Evolutionary conservation across 2,329 filamentous ascomycete species (phyloP).

Genomic region (Xylariaceae sp.): DNA sequence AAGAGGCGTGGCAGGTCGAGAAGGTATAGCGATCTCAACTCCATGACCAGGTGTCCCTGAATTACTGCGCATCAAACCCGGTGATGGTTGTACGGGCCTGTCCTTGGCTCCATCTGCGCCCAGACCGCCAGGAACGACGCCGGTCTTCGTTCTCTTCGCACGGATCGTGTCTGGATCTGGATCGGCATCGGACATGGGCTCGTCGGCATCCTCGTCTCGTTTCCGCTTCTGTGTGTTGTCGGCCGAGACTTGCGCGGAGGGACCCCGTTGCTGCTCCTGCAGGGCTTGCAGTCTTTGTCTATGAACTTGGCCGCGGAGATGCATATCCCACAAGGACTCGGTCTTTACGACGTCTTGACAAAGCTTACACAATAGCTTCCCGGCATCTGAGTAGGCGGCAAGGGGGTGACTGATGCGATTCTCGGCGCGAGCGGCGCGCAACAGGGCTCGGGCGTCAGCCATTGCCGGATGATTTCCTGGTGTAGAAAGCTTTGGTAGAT

Average conservation of each 20-base stretch:
- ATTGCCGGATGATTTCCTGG: constrained; percentile 39
- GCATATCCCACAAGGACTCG: constrained; percentile 62
- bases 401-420: constrained; percentile 67
- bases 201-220: constrained; percentile 25
- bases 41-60: constrained; percentile 51
- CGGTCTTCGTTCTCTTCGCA: constrained; percentile 44
- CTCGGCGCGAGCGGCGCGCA: constrained; percentile 70
- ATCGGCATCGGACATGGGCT: constrained; percentile 31
- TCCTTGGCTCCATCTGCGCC: constrained; percentile 17
- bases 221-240: constrained; percentile 28
- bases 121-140: constrained; percentile 21
- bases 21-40: constrained; percentile 58
- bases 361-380: constrained; percentile 61
- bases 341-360: constrained; percentile 61
- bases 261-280: constrained; percentile 22
- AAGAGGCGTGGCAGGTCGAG: constrained; percentile 55
- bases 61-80: constrained; percentile 38
- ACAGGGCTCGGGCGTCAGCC: constrained; percentile 73
- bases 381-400: constrained; percentile 61
- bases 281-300: constrained; percentile 34
- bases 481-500: background rate
- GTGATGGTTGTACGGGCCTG: constrained; percentile 33
- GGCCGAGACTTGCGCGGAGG: constrained; percentile 21
- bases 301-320: constrained; percentile 48
- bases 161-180: constrained; percentile 30